phyloP scores from a whole-genome alignment of 768 basidiomycete species.

The Rhodosporidiobolus sp. region DNA sequence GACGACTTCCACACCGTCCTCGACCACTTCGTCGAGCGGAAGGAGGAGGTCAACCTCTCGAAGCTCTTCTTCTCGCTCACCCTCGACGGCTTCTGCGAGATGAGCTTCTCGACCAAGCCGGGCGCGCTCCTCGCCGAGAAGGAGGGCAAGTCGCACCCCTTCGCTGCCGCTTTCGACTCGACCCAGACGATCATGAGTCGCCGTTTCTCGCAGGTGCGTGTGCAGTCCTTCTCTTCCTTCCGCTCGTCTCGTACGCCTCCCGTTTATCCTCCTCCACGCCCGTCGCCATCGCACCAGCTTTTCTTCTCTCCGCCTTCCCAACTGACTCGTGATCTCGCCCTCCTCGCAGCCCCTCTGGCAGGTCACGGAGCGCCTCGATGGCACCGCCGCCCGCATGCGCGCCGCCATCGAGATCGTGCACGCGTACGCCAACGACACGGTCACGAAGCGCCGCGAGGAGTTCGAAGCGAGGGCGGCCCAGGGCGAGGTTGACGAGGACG shows the following conservation, averaged over 20 bases:
- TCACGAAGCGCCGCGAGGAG: slow-evolving; percentile 1
- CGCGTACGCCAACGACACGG: slow-evolving; percentile 8
- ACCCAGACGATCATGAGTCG: neutral
- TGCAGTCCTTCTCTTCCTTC: neutral
- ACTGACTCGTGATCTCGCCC: neutral
- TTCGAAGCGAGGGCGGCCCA: neutral
- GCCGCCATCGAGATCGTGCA: neutral
- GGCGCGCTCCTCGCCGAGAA: neutral
- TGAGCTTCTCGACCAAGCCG: slow-evolving; percentile 10
- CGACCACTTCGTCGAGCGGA: neutral
- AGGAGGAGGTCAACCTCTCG: neutral
- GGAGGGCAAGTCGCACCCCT: neutral
- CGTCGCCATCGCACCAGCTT: too few relatives aligned
- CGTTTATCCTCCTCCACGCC: too few relatives aligned
- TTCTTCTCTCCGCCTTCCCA: too few relatives aligned
- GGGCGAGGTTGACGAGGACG: neutral
- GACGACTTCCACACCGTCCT: neutral
- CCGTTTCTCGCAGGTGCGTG: neutral
- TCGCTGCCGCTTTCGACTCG: slow-evolving; percentile 2
- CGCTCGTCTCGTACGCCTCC: too few relatives aligned
- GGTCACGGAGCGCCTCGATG: slow-evolving; percentile 3
- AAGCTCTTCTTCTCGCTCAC: slow-evolving; percentile 26
- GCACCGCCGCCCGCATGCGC: neutral
- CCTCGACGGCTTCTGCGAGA: slow-evolving; percentile 16
- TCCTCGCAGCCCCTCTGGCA: slow-evolving; percentile 1